Evolutionary conservation across 192 early-diverging fungal species (phyloP).

Genomic region (Linnemannia exigua): DNA sequence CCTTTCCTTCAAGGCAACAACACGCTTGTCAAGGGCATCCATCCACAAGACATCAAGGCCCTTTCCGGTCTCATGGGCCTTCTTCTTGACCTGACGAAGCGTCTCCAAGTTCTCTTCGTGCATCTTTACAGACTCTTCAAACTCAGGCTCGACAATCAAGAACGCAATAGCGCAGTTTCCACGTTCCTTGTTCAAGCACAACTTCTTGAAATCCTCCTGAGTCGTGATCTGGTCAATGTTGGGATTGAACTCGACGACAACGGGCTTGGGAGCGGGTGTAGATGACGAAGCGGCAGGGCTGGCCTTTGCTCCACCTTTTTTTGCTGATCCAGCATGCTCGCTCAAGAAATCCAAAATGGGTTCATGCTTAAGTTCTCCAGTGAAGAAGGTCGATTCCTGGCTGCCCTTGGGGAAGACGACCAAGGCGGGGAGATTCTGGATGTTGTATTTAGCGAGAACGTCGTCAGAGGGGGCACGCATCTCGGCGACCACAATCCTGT

Average conservation of each 20-base stretch:
- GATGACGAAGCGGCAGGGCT: slow-evolving; percentile 11
- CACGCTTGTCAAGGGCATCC: slow-evolving; percentile 63
- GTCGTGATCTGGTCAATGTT: slow-evolving; percentile 53
- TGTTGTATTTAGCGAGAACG: slow-evolving; percentile 67
- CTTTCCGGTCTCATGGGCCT: slow-evolving; percentile 33
- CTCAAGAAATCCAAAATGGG: slow-evolving; percentile 73
- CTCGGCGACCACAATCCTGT: slow-evolving; percentile 80
- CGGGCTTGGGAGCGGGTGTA: slow-evolving; percentile 6
- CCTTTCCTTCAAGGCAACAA: slow-evolving; percentile 57
- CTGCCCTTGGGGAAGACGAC: slow-evolving; percentile 71
- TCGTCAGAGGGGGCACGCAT: slow-evolving; percentile 68
- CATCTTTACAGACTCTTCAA: slow-evolving; percentile 48
- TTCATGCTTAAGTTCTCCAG: slow-evolving; percentile 78
- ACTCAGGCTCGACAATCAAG: slow-evolving; percentile 57
- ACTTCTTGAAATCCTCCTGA: slow-evolving; percentile 50
- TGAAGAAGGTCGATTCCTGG: slow-evolving; percentile 63
- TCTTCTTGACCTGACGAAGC: slow-evolving; percentile 58
- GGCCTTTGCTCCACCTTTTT: slow-evolving; percentile 32
- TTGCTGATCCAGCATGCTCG: slow-evolving; percentile 64
- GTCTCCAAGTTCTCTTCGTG: slow-evolving; percentile 59
- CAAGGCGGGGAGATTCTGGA: slow-evolving; percentile 77
- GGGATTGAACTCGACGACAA: slow-evolving; percentile 39
- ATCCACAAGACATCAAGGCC: slow-evolving; percentile 75
- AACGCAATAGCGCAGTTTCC: slow-evolving; percentile 64
- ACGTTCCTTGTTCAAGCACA: slow-evolving; percentile 53